Base-by-base conservation (phyloP, 768 basidiomycete species). In the Tulasnella sp. region DNA sequence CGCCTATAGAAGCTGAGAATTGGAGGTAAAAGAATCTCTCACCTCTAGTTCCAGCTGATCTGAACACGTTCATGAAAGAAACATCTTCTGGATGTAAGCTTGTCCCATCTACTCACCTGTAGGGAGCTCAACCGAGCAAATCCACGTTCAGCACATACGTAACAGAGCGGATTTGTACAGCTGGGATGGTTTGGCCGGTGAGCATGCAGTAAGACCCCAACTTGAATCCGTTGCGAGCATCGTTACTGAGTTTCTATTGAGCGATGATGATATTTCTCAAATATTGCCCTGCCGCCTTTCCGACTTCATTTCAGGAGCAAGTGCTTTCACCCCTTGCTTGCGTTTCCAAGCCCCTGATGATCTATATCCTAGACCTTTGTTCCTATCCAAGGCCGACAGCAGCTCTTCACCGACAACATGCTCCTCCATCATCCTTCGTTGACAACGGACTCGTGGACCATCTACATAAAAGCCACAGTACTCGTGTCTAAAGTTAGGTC, bases 401-500 rank as follows among this genome's bases (percentile, higher is more conserved):
- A 92, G 90, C 91, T 92, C 0, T 90, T 92, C 80, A 88, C 88
- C 14, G 88, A 86, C 78, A 89, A 92, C 82, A 85, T 93, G 31
- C 87, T 93, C n/a, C 87, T 91, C 3, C 83, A 86, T 5, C 92
- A 94, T 84, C 90, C 90, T 18, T 89, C 90, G 50, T 87, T 88
- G 18, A 89, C 91, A 82, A 90, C 90, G 0, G 94, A 94, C 84
- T 90, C 93, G 0, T 94, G 94, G 83, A 89, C 89, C 11, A 83
- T 94, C 24, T 93, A 92, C 82, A 88, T 93, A 84, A 94, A 95
- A 84, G 89, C 90, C 18, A 88, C 89, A 11, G 90, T 93, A 79
- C 82, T 95, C 75, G 87, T 94, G 48, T 93, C 89, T 40, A 86
- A 85, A 22, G 58, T 81, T 46, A 54, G 69, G 50, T 31, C 75